Percentiles rank a stretch among this genome's conserved stretches.
phyloP scores from a whole-genome alignment of 805 yeast species.

The Hanseniaspora valbyensis region DNA sequence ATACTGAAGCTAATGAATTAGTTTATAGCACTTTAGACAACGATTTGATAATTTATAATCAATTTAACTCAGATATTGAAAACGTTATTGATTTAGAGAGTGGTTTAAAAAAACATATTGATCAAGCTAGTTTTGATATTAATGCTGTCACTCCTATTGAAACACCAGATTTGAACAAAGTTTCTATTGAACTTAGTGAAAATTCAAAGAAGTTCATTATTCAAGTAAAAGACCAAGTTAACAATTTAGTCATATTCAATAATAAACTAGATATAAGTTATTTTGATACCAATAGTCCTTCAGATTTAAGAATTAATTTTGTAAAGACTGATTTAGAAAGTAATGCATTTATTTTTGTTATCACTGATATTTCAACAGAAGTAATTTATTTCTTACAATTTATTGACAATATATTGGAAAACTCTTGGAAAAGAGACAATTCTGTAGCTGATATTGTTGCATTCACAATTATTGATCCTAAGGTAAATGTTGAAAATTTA shows the following conservation, averaged over 20 bases:
- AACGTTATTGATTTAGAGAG: constrained; percentile 18
- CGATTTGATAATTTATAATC: constrained; percentile 16
- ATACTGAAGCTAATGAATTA: constrained; percentile 18
- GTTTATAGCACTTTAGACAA: constrained; percentile 15
- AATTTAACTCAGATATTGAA: neutral
- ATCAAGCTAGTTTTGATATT: neutral
- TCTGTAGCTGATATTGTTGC: constrained; percentile 32
- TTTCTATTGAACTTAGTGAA: neutral
- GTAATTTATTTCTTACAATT: constrained; percentile 18
- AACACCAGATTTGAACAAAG: neutral
- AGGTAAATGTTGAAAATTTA: constrained; percentile 18
- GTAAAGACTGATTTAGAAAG: neutral
- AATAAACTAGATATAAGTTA: neutral
- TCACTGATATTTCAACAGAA: constrained; percentile 16
- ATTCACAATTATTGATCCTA: constrained; percentile 18
- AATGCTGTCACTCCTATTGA: neutral
- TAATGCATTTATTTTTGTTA: neutral
- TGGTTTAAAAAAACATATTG: constrained; percentile 19
- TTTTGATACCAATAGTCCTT: neutral
- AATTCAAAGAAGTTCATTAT: neutral
- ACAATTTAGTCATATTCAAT: neutral
- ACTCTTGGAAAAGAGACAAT: constrained; percentile 37
- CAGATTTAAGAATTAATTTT: neutral
- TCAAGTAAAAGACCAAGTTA: neutral
- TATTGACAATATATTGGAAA: constrained; percentile 21